Evolutionary conservation across 179 eudicot genomes (phyloP).

Genomic region (Beta corolliflora): DNA sequence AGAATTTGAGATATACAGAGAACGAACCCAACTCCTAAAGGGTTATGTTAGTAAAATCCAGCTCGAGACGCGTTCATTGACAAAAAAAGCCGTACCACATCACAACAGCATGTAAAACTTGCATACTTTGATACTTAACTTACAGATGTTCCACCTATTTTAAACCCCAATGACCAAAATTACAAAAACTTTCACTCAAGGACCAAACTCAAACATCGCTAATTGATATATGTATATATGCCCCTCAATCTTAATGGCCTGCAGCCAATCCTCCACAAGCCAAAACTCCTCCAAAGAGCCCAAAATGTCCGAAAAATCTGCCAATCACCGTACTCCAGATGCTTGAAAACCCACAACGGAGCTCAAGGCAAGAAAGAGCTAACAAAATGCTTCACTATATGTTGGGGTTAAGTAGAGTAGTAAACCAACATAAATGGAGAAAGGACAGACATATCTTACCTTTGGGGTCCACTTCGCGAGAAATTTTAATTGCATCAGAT

Average conservation of each 20-base stretch:
- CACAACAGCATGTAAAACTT: neutral
- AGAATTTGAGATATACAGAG: too few species aligned
- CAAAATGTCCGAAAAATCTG: neutral
- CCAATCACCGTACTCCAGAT: neutral
- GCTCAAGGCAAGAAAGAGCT: neutral
- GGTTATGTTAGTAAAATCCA: too few species aligned
- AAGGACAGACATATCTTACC: constrained; percentile 38
- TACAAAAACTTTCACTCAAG: neutral
- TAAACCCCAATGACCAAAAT: neutral
- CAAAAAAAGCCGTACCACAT: neutral
- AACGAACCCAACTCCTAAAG: too few species aligned
- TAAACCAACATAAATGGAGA: neutral
- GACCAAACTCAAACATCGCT: neutral
- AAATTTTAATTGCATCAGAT: constrained; percentile 95
- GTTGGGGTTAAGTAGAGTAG: neutral
- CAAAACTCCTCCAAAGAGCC: neutral
- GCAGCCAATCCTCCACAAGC: neutral
- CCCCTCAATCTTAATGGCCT: too few species aligned
- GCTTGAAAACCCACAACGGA: neutral
- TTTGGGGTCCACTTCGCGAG: constrained; percentile 96
- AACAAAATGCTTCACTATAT: neutral
- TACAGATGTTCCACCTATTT: neutral
- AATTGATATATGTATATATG: too few species aligned
- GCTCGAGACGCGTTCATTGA: too few species aligned
- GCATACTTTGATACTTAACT: neutral